Evolutionary conservation across 2,329 filamentous ascomycete genomes (phyloP).

Genomic region (Pseudogymnoascus sp.): DNA sequence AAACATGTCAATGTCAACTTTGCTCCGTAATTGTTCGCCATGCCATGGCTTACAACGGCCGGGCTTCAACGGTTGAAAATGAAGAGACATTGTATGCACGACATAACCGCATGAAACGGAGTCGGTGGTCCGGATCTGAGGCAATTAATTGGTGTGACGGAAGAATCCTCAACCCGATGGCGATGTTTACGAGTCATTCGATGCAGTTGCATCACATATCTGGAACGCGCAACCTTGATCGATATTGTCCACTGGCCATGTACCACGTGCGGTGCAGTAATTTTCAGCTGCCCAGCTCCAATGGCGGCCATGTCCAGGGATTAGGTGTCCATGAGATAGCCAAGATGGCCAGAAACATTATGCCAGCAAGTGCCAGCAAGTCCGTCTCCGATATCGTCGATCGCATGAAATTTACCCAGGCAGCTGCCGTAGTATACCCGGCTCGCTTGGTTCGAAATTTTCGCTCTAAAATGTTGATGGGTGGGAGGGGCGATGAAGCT

Average conservation of each 20-base stretch:
- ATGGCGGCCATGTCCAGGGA: background rate
- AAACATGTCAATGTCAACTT: background rate
- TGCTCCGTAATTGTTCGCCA: constrained; percentile 1
- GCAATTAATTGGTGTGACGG: background rate
- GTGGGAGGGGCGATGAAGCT: constrained; percentile 6
- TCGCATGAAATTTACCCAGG: background rate
- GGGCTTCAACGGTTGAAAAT: background rate
- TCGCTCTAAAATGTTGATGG: constrained; percentile 3
- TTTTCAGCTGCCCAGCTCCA: background rate
- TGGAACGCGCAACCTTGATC: constrained; percentile 3
- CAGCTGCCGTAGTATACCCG: background rate
- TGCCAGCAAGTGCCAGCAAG: background rate
- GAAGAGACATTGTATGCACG: constrained; percentile 4
- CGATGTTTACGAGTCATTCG: background rate
- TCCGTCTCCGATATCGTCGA: constrained; percentile 1
- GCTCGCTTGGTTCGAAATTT: constrained; percentile 2
- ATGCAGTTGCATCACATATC: background rate
- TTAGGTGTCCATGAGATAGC: background rate
- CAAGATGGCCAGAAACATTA: background rate
- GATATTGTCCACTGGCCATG: background rate
- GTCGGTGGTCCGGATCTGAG: background rate
- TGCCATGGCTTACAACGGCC: background rate
- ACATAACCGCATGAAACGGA: background rate
- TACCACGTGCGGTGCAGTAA: background rate
- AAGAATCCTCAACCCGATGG: background rate